Conservation (phyloP, 768 basidiomycete genomes). For the Rhodosporidiobolus odoratus region DNA sequence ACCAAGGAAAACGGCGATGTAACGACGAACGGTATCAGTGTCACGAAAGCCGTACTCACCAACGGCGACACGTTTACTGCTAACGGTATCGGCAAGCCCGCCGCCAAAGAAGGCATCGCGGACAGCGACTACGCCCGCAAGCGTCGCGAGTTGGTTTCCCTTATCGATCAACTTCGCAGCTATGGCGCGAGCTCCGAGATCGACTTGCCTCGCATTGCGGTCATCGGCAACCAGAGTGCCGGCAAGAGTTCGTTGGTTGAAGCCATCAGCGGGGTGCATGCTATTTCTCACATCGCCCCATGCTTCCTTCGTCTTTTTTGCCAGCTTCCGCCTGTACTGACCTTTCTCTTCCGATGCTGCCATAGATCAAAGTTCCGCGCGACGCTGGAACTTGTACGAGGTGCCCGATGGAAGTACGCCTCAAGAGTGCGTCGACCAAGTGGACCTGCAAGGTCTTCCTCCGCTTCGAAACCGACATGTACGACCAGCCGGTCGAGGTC, state of each 20-base stretch:
- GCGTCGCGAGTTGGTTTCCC: background rate
- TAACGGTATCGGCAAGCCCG: background rate
- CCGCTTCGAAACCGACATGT: conserved; percentile 49
- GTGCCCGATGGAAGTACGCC: conserved; percentile 49
- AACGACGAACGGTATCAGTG: too few relatives aligned
- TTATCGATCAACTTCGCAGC: conserved; percentile 14
- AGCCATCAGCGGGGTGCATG: conserved; percentile 53
- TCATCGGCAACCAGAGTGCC: conserved; percentile 57
- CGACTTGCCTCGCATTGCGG: conserved; percentile 54
- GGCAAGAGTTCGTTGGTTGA: conserved; percentile 52
- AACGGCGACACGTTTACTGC: too few relatives aligned
- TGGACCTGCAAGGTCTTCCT: conserved; percentile 51
- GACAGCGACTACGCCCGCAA: background rate
- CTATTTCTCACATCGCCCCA: too few relatives aligned
- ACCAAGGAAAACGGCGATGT: too few relatives aligned
- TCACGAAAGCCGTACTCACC: too few relatives aligned
- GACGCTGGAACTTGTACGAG: conserved; percentile 54
- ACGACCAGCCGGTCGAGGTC: conserved; percentile 43
- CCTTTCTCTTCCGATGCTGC: background rate
- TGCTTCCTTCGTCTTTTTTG: conserved; percentile 8
- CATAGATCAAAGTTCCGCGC: conserved; percentile 53
- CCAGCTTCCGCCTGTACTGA: background rate
- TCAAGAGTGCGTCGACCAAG: conserved; percentile 35
- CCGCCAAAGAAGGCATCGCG: background rate
- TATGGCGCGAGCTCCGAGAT: conserved; percentile 44